Base-by-base conservation (phyloP, 306 rosid genomes). In the Fragaria nilgerrensis region DNA sequence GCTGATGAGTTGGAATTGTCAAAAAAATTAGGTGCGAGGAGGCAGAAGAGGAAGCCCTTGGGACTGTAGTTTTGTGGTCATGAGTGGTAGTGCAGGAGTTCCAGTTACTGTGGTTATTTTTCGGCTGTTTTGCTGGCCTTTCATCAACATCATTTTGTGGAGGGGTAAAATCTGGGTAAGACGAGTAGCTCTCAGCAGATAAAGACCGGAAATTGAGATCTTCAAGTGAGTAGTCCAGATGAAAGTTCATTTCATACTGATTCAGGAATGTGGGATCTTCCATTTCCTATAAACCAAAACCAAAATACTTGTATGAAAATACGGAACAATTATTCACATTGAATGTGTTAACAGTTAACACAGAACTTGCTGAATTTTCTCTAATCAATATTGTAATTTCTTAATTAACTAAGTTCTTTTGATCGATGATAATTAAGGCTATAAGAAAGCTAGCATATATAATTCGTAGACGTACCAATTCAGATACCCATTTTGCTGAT, bases 11-110 rank as follows among this genome's bases (percentile, higher is more conserved):
- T 83, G 13, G 80, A 80, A 39, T 83, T 77, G 1, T 79, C 82
- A 36, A 94, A 94, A 10, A 90, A 72, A 94, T 86, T 2, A 94
- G 63, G 39, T 91, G 88, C 25, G 98, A 84, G 5, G 90, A 68
- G 23, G 90, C 73, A 29, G 86, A 73, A 37, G 85, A 44, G 39
- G 85, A 69, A 53, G 85, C 72, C 62, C 74, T 84, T 37, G 76
- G 19, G 69, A 65, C 23, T 29, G 55, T 25, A 41, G 17, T 48
- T 34, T 20, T 75, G 32, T 55, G 70, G 59, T 77, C 70, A 25
- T 13, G 16, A 22, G 37, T 70, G 14, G 50, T 77, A 5, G 70
- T 44, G 80, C 79, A 73, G 59, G 88, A 62, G 59, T 50, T 85
- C 90, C 91, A 85, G 16, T 34, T 44, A 58, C 77, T 61, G 36